Evolutionary conservation across 2,329 filamentous ascomycete genomes (phyloP).

Genomic region (Fusarium oligoseptatum): DNA sequence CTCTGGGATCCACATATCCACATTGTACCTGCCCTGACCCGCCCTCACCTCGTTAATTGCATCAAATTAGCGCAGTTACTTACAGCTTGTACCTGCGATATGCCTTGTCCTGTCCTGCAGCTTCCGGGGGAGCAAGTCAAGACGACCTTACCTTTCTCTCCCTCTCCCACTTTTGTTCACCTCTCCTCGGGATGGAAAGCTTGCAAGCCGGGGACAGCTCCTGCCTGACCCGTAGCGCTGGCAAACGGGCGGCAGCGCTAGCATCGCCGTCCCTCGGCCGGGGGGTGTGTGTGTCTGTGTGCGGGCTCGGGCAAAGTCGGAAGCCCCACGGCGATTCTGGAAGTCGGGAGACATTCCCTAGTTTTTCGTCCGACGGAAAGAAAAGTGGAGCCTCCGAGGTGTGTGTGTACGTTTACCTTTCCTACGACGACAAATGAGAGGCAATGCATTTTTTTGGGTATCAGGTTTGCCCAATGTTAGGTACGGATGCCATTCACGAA

Average conservation of each 20-base stretch:
- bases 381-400: constrained; percentile 29
- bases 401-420: neutral
- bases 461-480: constrained; percentile 12
- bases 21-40: constrained; percentile 7
- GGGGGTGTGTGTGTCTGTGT: constrained; percentile 1
- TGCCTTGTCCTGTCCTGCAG: constrained; percentile 31
- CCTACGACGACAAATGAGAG: constrained; percentile 25
- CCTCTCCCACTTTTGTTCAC: neutral
- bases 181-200: constrained; percentile 20
- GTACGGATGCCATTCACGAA: constrained; percentile 1
- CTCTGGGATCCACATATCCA: neutral
- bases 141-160: neutral
- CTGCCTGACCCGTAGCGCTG: constrained; percentile 40
- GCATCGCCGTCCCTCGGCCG: constrained; percentile 22
- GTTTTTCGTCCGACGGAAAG: constrained; percentile 42
- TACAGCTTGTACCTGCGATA: neutral
- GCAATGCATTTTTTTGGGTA: constrained; percentile 9
- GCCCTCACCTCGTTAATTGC: constrained; percentile 28
- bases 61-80: constrained; percentile 20
- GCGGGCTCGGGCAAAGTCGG: constrained; percentile 43
- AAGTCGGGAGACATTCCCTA: constrained; percentile 41
- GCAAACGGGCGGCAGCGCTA: constrained; percentile 41
- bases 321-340: constrained; percentile 36
- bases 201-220: constrained; percentile 18
- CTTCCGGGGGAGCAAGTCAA: constrained; percentile 9